Evolutionary conservation across 768 basidiomycete genomes (phyloP), one percentile per base, ranked within the genome.

Genomic region (Cytidiella melzeri): DNA sequence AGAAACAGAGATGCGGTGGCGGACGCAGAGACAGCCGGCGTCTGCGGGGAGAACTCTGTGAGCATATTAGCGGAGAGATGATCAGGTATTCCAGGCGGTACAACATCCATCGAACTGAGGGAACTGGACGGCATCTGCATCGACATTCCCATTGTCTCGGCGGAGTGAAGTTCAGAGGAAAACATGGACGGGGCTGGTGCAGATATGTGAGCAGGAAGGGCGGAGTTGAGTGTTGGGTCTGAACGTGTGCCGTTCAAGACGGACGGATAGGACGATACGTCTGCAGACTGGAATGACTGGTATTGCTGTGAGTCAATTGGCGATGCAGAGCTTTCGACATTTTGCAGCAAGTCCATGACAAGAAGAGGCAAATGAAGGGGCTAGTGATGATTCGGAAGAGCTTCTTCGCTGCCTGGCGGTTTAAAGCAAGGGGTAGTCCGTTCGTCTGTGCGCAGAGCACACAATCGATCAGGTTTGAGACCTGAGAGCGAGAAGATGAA

Each of bases 31-130:
- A 7, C 15, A 15, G 30, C 15, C 9, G 30, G 30, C 18, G 21
- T 64, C 36, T 53, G 68, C 12, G 50, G 57, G 43, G 58, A 66
- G 53, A 76, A 69, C 60, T 77, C 73, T 18, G 74, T 54, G 42
- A 76, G 57, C 54, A 74, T 73, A 15, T 71, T 64, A 4, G 69
- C 55, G 15, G 69, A 58, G 38, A 59, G 48, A 23, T 59, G 57
- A 15, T 57, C 54, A 12, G 53, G 40, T 11, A 57, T 38, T 21
- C 55, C 48, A 24, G 52, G 46, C 27, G 43, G 51, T 4, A 55
- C 39, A 28, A 60, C 58, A 48, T 65, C 62, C 61, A 65, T 63
- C 7, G 54, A 47, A 28, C 50, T 12, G 26, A 58, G 13, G 43
- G 54, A 47, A 15, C 50, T 49, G 19, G 57, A 3, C n/a, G 55